Base-by-base conservation (phyloP, 345 rosid species). In the Turritis glabra region DNA sequence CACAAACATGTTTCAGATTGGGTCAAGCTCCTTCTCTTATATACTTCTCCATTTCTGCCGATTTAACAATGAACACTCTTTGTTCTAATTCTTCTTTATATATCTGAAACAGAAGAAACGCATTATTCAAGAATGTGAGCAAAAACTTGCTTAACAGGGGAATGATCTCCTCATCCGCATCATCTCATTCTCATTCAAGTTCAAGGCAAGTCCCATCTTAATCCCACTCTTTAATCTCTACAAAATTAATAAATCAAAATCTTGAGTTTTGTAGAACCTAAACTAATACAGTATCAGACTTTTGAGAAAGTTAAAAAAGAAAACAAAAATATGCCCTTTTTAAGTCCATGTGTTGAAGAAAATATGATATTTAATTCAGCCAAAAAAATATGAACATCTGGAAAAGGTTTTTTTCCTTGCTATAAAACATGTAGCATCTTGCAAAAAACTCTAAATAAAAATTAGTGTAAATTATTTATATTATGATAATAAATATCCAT, bases 91-190 rank as follows among this genome's bases (percentile, higher is more conserved):
- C 25, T 33, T 44, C 14, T 64, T 30, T 68, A 1, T 19, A 0
- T 40, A 44, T 65, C 6, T 69, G 65, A 43, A 33, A 54, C 4
- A 76, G 80, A n/a, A 70, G 51, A 64, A 37, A 37, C 23, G 72
- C 32, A 70, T 43, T 64, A 43, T 7, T 17, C 37, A 70, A 48
- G 44, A 77, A 53, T 38, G 76, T 54, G 69, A 15, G 54, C 47
- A 77, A 56, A 41, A 69, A 47, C 47, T 44, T 44, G 7, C 2
- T 23, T 46, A 41, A 17, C 69, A 75, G 41, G 22, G 64, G 74
- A 29, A 30, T n/a, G n/a, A n/a, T 54, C 76, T 76, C 64, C 38
- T 76, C 80, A 32, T 69, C 80, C 14, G 21, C 75, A 46, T 76
- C 75, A 55, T 62, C 76, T 63, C 38, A 33, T 41, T 62, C 76